Evolutionary conservation across 2,329 filamentous ascomycete genomes (phyloP).

Genomic region (Colletotrichum ledebouriae): DNA sequence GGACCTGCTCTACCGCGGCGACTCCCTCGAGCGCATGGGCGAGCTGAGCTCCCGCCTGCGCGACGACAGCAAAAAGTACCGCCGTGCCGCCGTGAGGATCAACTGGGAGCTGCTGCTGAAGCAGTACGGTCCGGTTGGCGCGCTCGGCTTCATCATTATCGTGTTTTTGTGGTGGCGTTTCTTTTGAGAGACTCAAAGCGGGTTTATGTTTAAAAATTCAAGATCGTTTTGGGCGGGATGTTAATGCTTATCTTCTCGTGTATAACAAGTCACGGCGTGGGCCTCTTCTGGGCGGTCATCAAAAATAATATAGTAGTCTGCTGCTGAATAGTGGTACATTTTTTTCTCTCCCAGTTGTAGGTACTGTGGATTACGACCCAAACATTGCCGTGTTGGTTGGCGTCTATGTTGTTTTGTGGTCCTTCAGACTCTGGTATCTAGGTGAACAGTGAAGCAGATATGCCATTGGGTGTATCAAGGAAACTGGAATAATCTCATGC

Average conservation of each 20-base stretch:
- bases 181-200: slow-evolving; percentile 67
- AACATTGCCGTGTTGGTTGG: slow-evolving; percentile 31
- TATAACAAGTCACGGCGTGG: slow-evolving; percentile 10
- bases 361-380: slow-evolving; percentile 39
- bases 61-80: slow-evolving; percentile 96
- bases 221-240: neutral
- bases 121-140: slow-evolving; percentile 94
- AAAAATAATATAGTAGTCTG: slow-evolving; percentile 21
- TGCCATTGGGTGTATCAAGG: slow-evolving; percentile 22
- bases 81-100: slow-evolving; percentile 90
- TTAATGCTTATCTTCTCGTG: neutral
- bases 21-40: slow-evolving; percentile 96
- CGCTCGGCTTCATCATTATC: slow-evolving; percentile 83
- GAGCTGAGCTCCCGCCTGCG: slow-evolving; percentile 89
- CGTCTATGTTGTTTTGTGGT: slow-evolving; percentile 28
- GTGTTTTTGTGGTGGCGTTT: slow-evolving; percentile 94
- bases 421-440: slow-evolving; percentile 24
- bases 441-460: neutral
- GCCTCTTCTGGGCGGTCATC: neutral
- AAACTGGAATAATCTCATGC: slow-evolving; percentile 34
- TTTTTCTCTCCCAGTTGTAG: neutral
- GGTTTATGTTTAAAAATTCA: neutral
- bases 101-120: slow-evolving; percentile 98
- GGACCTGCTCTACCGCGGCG: slow-evolving; percentile 93
- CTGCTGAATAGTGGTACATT: slow-evolving; percentile 22